Evolutionary conservation across 2,329 filamentous ascomycete species (phyloP).

Genomic region (Epicoccum sorghinum): DNA sequence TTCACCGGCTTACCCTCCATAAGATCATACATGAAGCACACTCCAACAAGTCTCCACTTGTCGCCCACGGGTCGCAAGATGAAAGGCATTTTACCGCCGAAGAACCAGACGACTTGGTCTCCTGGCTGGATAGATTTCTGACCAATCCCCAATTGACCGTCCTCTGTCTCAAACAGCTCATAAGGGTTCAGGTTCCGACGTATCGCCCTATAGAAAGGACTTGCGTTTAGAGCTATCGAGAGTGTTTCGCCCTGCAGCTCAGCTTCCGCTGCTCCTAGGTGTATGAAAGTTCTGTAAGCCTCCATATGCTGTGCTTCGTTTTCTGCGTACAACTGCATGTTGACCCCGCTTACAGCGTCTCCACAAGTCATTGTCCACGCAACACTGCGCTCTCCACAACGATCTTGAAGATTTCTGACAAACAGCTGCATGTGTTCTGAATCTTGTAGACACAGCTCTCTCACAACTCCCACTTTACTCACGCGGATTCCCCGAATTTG

Average conservation of each 20-base stretch:
- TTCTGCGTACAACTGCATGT: too few relatives aligned
- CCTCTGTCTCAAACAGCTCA: background rate
- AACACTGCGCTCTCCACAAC: background rate
- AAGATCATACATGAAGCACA: slow-evolving; percentile 5
- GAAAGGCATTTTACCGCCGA: background rate
- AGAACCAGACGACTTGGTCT: background rate
- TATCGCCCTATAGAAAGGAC: too few relatives aligned
- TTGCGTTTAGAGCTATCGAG: too few relatives aligned
- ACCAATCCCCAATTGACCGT: background rate
- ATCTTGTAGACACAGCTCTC: background rate
- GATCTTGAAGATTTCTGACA: background rate
- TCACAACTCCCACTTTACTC: background rate
- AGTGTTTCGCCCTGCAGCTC: too few relatives aligned
- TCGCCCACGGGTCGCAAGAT: slow-evolving; percentile 2
- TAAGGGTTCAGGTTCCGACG: too few relatives aligned
- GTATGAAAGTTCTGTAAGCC: too few relatives aligned
- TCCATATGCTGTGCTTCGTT: too few relatives aligned
- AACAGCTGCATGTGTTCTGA: background rate
- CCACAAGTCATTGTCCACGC: too few relatives aligned
- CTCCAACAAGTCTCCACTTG: slow-evolving; percentile 7
- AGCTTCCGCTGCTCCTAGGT: too few relatives aligned
- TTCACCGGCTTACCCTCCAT: background rate
- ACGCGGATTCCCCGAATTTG: background rate
- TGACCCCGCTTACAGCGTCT: too few relatives aligned
- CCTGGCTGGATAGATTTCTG: background rate